Evolutionary conservation across 1,284 basidiomycete genomes (phyloP).

Genomic region (Anthracocystis walkeri): DNA sequence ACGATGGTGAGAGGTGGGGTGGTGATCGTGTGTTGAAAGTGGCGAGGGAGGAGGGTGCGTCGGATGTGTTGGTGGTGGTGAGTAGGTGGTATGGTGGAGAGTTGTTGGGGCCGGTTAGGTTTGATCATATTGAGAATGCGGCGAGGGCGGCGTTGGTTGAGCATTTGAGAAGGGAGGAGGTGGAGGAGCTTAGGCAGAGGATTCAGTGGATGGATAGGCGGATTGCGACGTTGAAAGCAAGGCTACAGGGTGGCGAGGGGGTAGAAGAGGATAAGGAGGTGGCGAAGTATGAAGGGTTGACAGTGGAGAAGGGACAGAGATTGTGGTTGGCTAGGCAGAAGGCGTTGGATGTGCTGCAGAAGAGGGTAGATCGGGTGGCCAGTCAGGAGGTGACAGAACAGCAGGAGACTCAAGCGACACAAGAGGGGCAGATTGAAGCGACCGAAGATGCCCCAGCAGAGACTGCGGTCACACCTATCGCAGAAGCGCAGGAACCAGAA

Average conservation of each 20-base stretch:
- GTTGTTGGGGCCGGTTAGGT: constrained; percentile 78
- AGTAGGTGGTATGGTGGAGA: constrained; percentile 79
- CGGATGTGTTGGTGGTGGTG: constrained; percentile 64
- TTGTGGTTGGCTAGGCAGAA: constrained; percentile 53
- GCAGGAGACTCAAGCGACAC: not conserved
- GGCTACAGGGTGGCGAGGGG: not conserved
- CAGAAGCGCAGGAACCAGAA: not conserved
- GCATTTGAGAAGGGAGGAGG: constrained; percentile 75
- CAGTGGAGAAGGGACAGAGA: constrained; percentile 48
- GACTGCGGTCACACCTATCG: not conserved
- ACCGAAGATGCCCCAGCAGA: not conserved
- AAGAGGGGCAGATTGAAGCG: not conserved
- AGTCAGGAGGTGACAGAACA: constrained; percentile 1
- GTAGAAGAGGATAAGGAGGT: constrained; percentile 7
- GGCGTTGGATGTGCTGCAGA: constrained; percentile 47
- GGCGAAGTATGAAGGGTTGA: constrained; percentile 45
- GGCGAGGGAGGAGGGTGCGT: constrained; percentile 59
- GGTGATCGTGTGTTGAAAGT: constrained; percentile 56
- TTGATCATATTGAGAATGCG: constrained; percentile 81
- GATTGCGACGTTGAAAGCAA: constrained; percentile 18
- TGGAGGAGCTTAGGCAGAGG: constrained; percentile 41
- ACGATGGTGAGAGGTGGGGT: constrained; percentile 67
- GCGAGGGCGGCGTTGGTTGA: constrained; percentile 78
- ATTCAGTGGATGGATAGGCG: constrained; percentile 51
- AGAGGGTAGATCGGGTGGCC: constrained; percentile 2